Conservation (phyloP, 768 basidiomycete genomes). For the Tubosaeta sp. region DNA sequence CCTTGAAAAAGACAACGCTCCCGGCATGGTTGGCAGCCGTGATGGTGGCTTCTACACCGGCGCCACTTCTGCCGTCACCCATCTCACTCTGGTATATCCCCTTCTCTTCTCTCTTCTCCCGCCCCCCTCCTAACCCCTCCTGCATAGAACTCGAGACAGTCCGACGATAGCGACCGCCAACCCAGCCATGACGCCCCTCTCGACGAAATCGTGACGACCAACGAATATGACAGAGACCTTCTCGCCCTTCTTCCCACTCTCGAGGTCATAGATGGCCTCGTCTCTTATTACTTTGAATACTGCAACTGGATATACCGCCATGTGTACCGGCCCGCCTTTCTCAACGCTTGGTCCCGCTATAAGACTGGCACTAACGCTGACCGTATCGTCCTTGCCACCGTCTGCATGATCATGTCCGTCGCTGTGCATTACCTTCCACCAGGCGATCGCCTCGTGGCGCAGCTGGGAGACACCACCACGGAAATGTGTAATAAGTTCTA, state of each 20-base stretch:
- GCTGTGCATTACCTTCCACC: slow-evolving; percentile 69
- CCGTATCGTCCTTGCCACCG: slow-evolving; percentile 65
- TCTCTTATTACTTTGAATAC: slow-evolving; percentile 77
- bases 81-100: slow-evolving; percentile 53
- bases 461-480: slow-evolving; percentile 48
- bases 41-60: slow-evolving; percentile 72
- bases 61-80: slow-evolving; percentile 71
- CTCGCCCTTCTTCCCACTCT: slow-evolving; percentile 60
- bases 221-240: slow-evolving; percentile 70
- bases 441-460: slow-evolving; percentile 57
- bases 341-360: slow-evolving; percentile 66
- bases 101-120: slow-evolving; percentile 10
- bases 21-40: slow-evolving; percentile 65
- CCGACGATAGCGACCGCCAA: slow-evolving; percentile 50
- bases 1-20: slow-evolving; percentile 44
- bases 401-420: slow-evolving; percentile 71
- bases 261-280: slow-evolving; percentile 66
- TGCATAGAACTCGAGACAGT: slow-evolving; percentile 41
- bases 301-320: slow-evolving; percentile 88
- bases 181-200: slow-evolving; percentile 43
- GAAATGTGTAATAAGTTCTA: slow-evolving; percentile 66
- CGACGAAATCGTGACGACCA: slow-evolving; percentile 40
- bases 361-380: slow-evolving; percentile 63
- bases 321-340: slow-evolving; percentile 61
- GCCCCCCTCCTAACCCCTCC: slow-evolving; percentile 13